These are phyloP conservation scores for Beauveria sp. DNA, from an alignment of 2,329 filamentous ascomycete species.

Conservation along the genomic window DNA sequence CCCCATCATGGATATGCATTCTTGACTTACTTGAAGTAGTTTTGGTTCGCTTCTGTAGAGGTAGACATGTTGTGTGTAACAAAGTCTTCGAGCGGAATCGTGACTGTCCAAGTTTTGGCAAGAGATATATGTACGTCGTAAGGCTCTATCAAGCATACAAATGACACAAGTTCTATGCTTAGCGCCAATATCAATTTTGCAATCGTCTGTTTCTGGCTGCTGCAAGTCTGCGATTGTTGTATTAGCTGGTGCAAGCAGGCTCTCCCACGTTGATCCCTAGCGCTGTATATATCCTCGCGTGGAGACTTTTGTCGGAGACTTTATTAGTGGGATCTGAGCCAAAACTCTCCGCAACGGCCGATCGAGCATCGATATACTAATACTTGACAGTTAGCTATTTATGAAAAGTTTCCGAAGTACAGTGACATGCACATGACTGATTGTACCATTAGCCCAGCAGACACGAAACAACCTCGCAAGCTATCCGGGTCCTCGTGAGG, in stretches of 20 bases:
- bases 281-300: constrained; percentile 1
- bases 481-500: not conserved
- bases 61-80: constrained; percentile 23
- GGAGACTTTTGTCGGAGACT: constrained; percentile 9
- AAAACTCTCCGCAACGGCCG: not conserved
- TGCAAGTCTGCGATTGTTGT: not conserved
- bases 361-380: not conserved
- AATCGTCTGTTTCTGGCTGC: not conserved
- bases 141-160: too few species aligned
- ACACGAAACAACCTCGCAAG: not conserved
- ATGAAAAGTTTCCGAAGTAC: not conserved
- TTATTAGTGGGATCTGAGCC: not conserved
- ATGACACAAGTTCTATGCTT: too few species aligned
- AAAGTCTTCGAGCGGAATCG: not conserved
- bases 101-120: not conserved
- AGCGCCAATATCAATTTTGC: too few species aligned
- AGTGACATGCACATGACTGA: not conserved
- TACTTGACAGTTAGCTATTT: too few species aligned
- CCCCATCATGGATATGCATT: not conserved
- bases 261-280: not conserved
- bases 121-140: too few species aligned
- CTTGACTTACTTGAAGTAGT: constrained; percentile 34
- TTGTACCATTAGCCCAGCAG: not conserved
- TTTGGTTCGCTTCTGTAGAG: constrained; percentile 28
- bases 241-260: not conserved